Conservation (phyloP, 257 asterid genomes). For the Plectranthus barbatus region DNA sequence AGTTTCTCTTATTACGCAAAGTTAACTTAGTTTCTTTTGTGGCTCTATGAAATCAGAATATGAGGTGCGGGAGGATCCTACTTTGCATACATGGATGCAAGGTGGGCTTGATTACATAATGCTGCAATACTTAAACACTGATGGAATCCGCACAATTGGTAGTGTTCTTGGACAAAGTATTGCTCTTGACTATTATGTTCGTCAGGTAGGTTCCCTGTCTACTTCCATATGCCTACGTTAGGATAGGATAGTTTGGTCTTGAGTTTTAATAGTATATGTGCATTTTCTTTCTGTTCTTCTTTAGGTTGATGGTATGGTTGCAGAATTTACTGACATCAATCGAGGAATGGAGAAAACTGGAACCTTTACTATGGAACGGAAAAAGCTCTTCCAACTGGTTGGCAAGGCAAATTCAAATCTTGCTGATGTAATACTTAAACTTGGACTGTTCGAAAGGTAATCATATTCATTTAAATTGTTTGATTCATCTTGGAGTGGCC, state of each 20-base stretch:
- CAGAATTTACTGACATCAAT: slow-evolving; percentile 86
- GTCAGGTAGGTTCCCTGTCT: slow-evolving; percentile 52
- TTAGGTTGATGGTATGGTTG: slow-evolving; percentile 96
- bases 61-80: slow-evolving; percentile 78
- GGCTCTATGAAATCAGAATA: slow-evolving; percentile 46
- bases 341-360: slow-evolving; percentile 97
- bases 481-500: background rate
- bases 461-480: slow-evolving; percentile 5
- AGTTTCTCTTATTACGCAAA: background rate
- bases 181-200: slow-evolving; percentile 97
- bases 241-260: background rate
- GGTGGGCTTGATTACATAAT: slow-evolving; percentile 91
- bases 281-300: slow-evolving; percentile 4
- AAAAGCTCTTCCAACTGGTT: slow-evolving; percentile 90
- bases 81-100: slow-evolving; percentile 84
- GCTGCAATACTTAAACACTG: slow-evolving; percentile 68
- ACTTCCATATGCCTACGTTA: background rate
- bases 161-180: slow-evolving; percentile 99
- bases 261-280: background rate
- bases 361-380: slow-evolving; percentile 83
- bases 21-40: slow-evolving; percentile 16
- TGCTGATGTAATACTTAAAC: slow-evolving; percentile 91
- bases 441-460: slow-evolving; percentile 97
- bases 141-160: slow-evolving; percentile 92
- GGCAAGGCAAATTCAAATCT: slow-evolving; percentile 98